Evolutionary conservation across 441 rosid species (phyloP), one percentile per base, ranked within the genome.

Genomic region (Iberis amara): DNA sequence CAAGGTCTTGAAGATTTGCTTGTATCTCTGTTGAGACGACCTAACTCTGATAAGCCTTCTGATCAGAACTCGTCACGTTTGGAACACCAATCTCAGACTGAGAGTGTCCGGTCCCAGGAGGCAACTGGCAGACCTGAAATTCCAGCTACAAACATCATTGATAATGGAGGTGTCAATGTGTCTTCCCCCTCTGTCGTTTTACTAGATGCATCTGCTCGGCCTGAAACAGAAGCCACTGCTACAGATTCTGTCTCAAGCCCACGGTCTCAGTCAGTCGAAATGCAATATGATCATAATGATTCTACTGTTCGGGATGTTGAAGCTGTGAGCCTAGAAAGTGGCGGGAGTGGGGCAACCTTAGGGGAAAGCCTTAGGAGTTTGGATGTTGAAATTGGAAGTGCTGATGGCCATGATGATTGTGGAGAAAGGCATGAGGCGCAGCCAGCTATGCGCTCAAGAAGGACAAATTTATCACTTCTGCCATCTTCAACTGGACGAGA

Each of bases 341-440:
- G 99, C 49, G 97, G 94, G 47, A 89, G 96, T 75, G 99, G 96
- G 51, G 99, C 96, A 50, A 94, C 99, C 46, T 76, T 94, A 47
- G 97, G 97, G 56, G 99, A 94, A 76, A 94, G 99, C 73, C 96
- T 94, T 31, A 79, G 99, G 61, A 94, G 99, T 73, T 73, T 94
- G 55, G 99, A 94, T 69, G 99, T 94, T 75, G 99, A 94, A 68
- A 94, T 94, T 40, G 99, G 99, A 65, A 94, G 99, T 74, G 99
- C 96, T 30, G 99, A 94, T 86, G 99, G 99, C 18, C 99, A 86
- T 73, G 99, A 89, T 59, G 99, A 94, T 69, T 89, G 90, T 65
- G 89, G 86, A 31, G 99, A 94, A 56, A 81, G 99, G 72, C 95
- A 81, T 69, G 92, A 92, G 45, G 49, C 35, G 12, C 70, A 59